Base-by-base conservation (phyloP, 1,139 yeast genomes). In the Maudiozyma humilis region DNA sequence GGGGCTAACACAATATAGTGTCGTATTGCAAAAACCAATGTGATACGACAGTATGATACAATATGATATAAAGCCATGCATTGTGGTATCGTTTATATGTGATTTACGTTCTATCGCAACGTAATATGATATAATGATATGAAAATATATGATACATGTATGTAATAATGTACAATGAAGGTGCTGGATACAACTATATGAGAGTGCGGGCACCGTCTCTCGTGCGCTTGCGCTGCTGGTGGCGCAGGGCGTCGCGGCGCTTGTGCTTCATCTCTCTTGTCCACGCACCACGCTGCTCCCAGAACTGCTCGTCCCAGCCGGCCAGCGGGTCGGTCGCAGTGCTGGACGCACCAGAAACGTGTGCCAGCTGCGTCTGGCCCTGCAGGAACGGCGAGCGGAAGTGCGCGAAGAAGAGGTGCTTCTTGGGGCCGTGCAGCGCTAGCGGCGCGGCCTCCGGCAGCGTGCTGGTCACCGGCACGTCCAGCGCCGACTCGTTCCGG, bases 251-350 rank as follows among this genome's bases (percentile, higher is more conserved):
- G 53, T 88, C 96, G 62, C 93, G 75, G 58, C 78, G 77, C 49
- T 86, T 73, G 53, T 82, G 73, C 59, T 83, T 82, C 61, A 89
- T 77, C 50, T 81, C 87, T 48, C 85, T 75, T 48, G 82, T 79
- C 69, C 86, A 73, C 44, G 81, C 87, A 38, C 93, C 91, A 64
- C 97, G 76, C 62, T 78, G 76, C 38, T 78, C 81, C 82, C 87
- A 86, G 63, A 89, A 89, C 75, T 84, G 79, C 45, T 74, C 69
- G 44, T 82, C 88, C 76, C 91, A 89, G 2, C 71, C 65, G 2
- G 70, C 65, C 44, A 78, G 73, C 2, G 63, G 69, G 16, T 70
- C 73, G 2, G 65, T 66, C 8, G 27, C 27, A 6, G 27, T 23
- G 12, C 18, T 6, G 7, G 69, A 66, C 17, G 65, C 65, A 10